phyloP scores from a whole-genome alignment of 495 filamentous ascomycete genomes.

The Talaromyces adpressus region DNA sequence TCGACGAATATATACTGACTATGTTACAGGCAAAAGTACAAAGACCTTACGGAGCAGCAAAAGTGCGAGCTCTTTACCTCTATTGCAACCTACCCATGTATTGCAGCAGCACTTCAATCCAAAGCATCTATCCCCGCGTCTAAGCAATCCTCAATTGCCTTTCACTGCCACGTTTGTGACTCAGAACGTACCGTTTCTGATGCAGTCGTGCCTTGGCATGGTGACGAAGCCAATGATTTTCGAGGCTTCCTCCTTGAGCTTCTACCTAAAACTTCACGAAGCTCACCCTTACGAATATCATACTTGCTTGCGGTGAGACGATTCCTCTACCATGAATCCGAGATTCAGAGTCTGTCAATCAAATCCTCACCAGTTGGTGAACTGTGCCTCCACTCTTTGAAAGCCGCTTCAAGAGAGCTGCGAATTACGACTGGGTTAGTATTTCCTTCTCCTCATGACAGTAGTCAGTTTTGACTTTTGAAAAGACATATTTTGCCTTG shows the following conservation, averaged over 20 bases:
- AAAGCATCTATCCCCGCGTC: not conserved
- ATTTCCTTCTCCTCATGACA: not conserved
- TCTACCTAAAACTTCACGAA: conserved; percentile 49
- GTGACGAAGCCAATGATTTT: conserved; percentile 33
- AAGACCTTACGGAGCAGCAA: conserved; percentile 22
- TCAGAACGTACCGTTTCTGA: conserved; percentile 14
- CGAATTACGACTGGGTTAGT: conserved; percentile 68
- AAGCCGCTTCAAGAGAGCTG: conserved; percentile 78
- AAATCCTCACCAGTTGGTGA: conserved; percentile 59
- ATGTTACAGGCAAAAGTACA: conserved; percentile 14
- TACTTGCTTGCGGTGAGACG: conserved; percentile 67
- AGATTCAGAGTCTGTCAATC: conserved; percentile 54
- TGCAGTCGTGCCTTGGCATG: conserved; percentile 15
- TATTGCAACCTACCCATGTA: conserved; percentile 39
- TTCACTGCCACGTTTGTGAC: conserved; percentile 33
- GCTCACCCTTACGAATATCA: conserved; percentile 55
- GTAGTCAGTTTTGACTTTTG: conserved; percentile 20
- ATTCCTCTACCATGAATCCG: conserved; percentile 54
- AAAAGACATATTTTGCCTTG: conserved; percentile 54
- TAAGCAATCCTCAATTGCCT: not conserved
- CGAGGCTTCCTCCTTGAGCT: conserved; percentile 50
- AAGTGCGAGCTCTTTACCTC: conserved; percentile 25
- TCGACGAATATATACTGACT: conserved; percentile 6
- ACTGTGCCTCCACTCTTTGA: conserved; percentile 72
- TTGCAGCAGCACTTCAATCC: conserved; percentile 12